Base-by-base conservation (phyloP, 495 filamentous ascomycete species). In the Hamigera avellanea region DNA sequence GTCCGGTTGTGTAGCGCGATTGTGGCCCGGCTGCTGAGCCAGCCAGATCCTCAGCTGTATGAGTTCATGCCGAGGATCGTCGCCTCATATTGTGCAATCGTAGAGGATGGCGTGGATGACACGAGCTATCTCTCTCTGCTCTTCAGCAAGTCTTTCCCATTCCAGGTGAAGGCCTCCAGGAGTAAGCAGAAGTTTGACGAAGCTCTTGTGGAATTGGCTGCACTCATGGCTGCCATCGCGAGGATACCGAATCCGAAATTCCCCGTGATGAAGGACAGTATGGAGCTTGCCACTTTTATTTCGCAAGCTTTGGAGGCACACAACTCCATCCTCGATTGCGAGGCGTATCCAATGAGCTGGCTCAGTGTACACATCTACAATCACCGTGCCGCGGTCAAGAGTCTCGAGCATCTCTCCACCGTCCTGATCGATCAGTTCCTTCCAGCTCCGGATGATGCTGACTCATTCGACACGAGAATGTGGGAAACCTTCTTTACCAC, bases 401-500 rank as follows among this genome's bases (percentile, higher is more conserved):
- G 79, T 9, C 69, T 99, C n/a, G 85, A 95, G 54, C 81, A 83
- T 40, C 61, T 95, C 14, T 79, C 80, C 9, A 66, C 76, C 27
- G 75, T 93, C 12, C 62, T 99, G 35, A 69, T 86, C 26, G 75
- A 84, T 12, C 77, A 72, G 0, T 85, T 86, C 42, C 65, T 95
- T 1, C 89, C 93, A 0, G 66, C 84, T 37, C 85, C 86, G 1
- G 93, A 94, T 43, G 86, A 96, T 46, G 93, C 91, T 2, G 87
- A 94, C 50, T 70, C 72, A 7, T 99, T 95, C 53, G 83, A 93
- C 51, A 95, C 83, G 7, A 85, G 89, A 36, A 65, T 95, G 2
- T 99, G 91, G 91, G 87, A 86, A 41, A 64, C 79, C 26, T 96
- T 95, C 59, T 94, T 99, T 55, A 80, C 74, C 9, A 87, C 86